Conservation (phyloP, 371 early-diverging fungal species). For the Mortierella sp. region DNA sequence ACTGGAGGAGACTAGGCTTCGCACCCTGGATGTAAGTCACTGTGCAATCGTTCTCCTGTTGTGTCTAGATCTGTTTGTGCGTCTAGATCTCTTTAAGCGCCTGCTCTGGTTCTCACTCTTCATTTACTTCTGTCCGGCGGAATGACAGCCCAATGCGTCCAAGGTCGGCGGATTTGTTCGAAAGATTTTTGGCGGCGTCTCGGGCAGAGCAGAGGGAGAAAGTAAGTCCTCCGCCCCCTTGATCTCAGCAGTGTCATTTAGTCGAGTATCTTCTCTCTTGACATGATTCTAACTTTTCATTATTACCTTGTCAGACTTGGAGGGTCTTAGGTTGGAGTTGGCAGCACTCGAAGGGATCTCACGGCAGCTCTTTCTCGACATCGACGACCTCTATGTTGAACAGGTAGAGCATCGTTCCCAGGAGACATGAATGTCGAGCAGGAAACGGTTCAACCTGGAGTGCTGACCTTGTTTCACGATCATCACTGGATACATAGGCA, state of each 20-base stretch:
- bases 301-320: conserved; percentile 31
- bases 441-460: neutral
- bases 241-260: neutral
- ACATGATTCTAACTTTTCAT: neutral
- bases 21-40: conserved; percentile 49
- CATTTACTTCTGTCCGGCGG: neutral
- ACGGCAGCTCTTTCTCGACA: conserved; percentile 70
- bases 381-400: conserved; percentile 74
- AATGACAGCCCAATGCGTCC: conserved; percentile 42
- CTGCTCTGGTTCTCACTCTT: neutral
- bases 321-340: conserved; percentile 66
- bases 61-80: no score
- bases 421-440: neutral
- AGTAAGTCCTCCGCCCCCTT: conserved; percentile 36
- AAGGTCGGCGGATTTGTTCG: conserved; percentile 61
- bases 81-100: neutral
- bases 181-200: conserved; percentile 57
- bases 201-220: conserved; percentile 44
- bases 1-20: conserved; percentile 54
- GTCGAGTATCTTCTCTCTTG: neutral
- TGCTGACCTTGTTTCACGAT: neutral
- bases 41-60: neutral
- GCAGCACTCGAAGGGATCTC: conserved; percentile 73
- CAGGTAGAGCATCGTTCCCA: conserved; percentile 51
- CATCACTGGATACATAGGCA: conserved; percentile 55